These are phyloP conservation scores for Nemania sp. DNA, from an alignment of 2,329 filamentous ascomycete genomes.

Conservation along the genomic window DNA sequence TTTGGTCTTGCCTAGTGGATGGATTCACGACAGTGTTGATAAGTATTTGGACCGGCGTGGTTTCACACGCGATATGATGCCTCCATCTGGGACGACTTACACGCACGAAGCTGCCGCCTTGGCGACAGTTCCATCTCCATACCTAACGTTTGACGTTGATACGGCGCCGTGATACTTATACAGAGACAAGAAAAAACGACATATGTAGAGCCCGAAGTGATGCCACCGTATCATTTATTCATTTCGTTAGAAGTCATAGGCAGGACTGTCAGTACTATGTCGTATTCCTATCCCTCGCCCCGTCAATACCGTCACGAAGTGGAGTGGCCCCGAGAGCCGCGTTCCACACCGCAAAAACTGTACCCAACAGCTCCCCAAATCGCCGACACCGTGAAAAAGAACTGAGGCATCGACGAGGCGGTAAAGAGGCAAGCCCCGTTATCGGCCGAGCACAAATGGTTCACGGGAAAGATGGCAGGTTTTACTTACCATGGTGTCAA, in stretches of 20 bases:
- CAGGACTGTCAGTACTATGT: background rate
- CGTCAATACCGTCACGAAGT: conserved; percentile 2
- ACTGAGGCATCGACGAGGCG: background rate
- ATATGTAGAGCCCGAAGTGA: background rate
- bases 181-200: background rate
- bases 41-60: background rate
- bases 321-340: conserved; percentile 25
- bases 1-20: conserved; percentile 4
- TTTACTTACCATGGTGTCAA: background rate
- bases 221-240: background rate
- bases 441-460: background rate
- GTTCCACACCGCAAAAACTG: conserved; percentile 10
- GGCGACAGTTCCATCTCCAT: background rate
- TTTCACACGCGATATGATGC: background rate
- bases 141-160: background rate
- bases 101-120: conserved; percentile 3
- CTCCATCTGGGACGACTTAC: background rate
- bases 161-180: background rate
- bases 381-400: background rate
- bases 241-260: background rate
- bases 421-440: background rate
- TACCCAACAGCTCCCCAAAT: background rate
- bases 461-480: background rate
- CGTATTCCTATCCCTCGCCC: background rate
- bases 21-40: background rate